Evolutionary conservation across 495 filamentous ascomycete species (phyloP).

Genomic region (Neurospora sp.): DNA sequence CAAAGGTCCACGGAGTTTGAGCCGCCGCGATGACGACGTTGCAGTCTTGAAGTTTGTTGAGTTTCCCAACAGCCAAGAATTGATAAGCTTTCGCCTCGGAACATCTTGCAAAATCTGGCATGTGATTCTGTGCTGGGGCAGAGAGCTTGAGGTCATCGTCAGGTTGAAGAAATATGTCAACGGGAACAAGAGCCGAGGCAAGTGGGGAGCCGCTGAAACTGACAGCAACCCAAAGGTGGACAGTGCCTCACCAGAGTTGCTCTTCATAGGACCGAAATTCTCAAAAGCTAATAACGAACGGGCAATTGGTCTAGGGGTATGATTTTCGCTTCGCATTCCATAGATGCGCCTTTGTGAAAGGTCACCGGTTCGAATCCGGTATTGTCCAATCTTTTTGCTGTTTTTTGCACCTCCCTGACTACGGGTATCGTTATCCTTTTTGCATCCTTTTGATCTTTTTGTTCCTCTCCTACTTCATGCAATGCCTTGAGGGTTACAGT

Average conservation of each 20-base stretch:
- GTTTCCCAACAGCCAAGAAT: background rate
- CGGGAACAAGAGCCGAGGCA: conserved; percentile 1
- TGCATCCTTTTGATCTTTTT: background rate
- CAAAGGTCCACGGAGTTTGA: background rate
- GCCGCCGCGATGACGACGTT: background rate
- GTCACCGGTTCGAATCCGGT: conserved; percentile 12
- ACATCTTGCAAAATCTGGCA: background rate
- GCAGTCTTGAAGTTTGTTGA: background rate
- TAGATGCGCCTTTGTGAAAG: conserved; percentile 6
- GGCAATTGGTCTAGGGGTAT: conserved; percentile 36
- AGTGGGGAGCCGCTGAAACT: conserved; percentile 4
- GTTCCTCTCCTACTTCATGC: background rate
- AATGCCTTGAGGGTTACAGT: background rate
- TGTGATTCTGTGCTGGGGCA: background rate
- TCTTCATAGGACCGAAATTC: no score
- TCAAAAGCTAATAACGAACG: background rate
- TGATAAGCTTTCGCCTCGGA: background rate
- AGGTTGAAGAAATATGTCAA: background rate
- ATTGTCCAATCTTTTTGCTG: conserved; percentile 5
- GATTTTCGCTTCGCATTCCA: conserved; percentile 33
- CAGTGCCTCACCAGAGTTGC: background rate
- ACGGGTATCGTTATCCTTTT: background rate
- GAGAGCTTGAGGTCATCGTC: background rate
- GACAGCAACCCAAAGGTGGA: background rate
- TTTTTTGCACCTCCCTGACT: background rate